phyloP scores from a whole-genome alignment of 148 eudicot genomes.

The Pharnaceum exiguum region DNA sequence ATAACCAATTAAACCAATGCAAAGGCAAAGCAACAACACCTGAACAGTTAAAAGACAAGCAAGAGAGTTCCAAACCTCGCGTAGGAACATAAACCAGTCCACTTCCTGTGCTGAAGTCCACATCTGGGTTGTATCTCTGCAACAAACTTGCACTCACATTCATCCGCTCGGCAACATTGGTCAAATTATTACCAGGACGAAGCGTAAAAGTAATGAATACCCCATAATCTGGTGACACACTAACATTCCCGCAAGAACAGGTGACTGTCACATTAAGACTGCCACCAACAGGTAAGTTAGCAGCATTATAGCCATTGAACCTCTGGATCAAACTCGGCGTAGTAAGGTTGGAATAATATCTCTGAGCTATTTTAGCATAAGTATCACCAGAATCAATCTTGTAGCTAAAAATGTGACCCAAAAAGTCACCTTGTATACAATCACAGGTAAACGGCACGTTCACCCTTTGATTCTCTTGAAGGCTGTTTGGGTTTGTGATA shows the following conservation, averaged over 20 bases:
- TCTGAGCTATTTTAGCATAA: conserved; percentile 29
- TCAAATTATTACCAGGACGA: conserved; percentile 39
- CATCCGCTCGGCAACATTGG: conserved; percentile 22
- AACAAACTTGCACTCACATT: conserved; percentile 46
- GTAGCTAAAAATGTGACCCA: conserved; percentile 38
- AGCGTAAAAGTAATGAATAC: conserved; percentile 78
- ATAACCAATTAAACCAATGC: background rate
- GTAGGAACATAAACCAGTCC: conserved; percentile 72
- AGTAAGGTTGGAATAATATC: conserved; percentile 52
- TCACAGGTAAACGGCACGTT: conserved; percentile 47
- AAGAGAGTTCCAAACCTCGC: conserved; percentile 38
- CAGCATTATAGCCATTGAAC: conserved; percentile 33
- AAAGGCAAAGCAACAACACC: background rate
- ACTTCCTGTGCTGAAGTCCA: conserved; percentile 42
- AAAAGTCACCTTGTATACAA: conserved; percentile 29
- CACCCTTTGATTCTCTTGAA: conserved; percentile 18
- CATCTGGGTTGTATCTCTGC: conserved; percentile 54
- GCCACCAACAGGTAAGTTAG: conserved; percentile 24
- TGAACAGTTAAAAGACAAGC: background rate
- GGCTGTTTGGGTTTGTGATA: conserved; percentile 27
- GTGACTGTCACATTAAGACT: conserved; percentile 57
- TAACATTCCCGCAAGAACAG: conserved; percentile 72
- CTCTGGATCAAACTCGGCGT: conserved; percentile 28
- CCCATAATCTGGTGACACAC: conserved; percentile 60
- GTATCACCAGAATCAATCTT: conserved; percentile 26